Conservation (phyloP, 257 asterid species). For the Voacanga thouarsii region DNA sequence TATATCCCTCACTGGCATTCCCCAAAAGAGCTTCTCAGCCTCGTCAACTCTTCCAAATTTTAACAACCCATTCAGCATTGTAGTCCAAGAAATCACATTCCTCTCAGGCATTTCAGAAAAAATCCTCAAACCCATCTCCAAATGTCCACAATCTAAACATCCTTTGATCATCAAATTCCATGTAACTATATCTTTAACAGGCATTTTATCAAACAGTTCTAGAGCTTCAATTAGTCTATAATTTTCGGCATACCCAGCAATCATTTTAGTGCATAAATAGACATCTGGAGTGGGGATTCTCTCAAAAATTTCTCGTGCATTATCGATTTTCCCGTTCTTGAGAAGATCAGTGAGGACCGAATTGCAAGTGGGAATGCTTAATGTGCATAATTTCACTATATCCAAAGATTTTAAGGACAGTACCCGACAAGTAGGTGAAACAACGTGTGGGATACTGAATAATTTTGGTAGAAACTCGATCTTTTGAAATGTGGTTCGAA, state of each 20-base stretch:
- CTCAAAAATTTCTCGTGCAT: conserved; percentile 31
- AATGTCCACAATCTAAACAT: conserved; percentile 54
- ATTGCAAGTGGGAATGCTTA: conserved; percentile 13
- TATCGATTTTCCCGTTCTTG: conserved; percentile 33
- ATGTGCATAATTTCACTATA: conserved; percentile 17
- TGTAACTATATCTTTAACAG: conserved; percentile 51
- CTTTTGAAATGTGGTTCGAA: conserved; percentile 36
- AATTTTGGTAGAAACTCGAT: conserved; percentile 19
- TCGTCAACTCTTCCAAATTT: conserved; percentile 58
- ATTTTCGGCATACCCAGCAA: conserved; percentile 42
- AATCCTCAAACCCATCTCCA: conserved; percentile 52
- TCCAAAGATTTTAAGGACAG: conserved; percentile 23
- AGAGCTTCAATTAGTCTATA: conserved; percentile 58
- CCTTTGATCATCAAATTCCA: conserved; percentile 89
- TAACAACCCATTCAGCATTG: conserved; percentile 54
- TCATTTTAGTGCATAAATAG: conserved; percentile 57
- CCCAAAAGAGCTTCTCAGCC: conserved; percentile 57
- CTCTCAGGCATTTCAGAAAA: conserved; percentile 68
- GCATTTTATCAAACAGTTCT: conserved; percentile 68
- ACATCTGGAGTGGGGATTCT: conserved; percentile 43
- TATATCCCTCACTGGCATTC: conserved; percentile 68
- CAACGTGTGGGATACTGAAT: conserved; percentile 7
- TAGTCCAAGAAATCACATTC: conserved; percentile 81
- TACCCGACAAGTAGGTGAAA: conserved; percentile 3
- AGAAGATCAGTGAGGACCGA: conserved; percentile 31